phyloP scores from a whole-genome alignment of 2,329 filamentous ascomycete genomes.

The Colletotrichum sp. region DNA sequence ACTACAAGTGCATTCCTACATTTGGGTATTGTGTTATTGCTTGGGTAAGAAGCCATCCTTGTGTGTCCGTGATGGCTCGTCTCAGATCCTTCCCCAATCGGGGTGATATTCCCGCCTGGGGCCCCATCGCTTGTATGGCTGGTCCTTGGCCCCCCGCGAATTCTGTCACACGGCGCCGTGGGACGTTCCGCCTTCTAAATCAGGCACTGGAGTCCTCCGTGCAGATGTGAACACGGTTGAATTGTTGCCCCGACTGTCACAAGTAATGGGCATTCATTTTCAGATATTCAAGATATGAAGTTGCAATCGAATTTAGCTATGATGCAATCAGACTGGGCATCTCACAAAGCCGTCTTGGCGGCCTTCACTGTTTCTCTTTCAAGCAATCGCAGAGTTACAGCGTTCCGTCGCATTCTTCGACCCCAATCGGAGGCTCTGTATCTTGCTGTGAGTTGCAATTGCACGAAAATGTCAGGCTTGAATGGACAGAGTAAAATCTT shows the following conservation, averaged over 20 bases:
- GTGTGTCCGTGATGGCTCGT: neutral
- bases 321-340: neutral
- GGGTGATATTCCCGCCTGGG: neutral
- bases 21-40: neutral
- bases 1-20: no score
- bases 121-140: neutral
- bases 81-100: neutral
- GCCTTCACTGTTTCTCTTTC: neutral
- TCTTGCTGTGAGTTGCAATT: neutral
- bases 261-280: neutral
- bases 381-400: neutral
- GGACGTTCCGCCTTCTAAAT: neutral
- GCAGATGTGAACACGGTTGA: neutral
- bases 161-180: neutral
- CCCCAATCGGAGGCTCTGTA: neutral
- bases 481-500: accelerated
- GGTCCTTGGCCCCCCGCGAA: neutral
- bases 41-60: neutral
- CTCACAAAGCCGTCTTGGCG: neutral
- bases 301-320: neutral
- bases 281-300: neutral
- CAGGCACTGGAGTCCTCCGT: neutral
- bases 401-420: neutral
- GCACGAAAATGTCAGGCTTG: neutral
- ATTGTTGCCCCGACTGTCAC: neutral